Percentiles rank a stretch among this genome's conserved stretches.
phyloP scores from a whole-genome alignment of 768 basidiomycete genomes.

The Phallus indusiatus region DNA sequence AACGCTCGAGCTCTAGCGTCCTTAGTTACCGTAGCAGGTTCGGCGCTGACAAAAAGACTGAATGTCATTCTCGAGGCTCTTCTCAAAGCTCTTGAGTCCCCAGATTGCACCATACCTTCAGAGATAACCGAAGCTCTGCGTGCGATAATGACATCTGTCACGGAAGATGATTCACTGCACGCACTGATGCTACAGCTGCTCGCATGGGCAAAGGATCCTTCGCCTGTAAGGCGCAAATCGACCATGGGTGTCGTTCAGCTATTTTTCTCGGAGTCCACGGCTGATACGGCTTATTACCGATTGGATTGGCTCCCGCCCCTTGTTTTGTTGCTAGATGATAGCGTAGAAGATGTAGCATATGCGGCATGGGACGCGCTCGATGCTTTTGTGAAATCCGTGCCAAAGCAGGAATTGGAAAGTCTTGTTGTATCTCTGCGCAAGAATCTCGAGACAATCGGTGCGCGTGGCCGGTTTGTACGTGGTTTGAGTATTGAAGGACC shows the following conservation, averaged over 20 bases:
- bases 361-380: slow-evolving; percentile 81
- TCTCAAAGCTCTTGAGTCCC: slow-evolving; percentile 60
- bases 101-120: slow-evolving; percentile 55
- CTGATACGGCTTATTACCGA: slow-evolving; percentile 79
- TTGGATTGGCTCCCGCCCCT: slow-evolving; percentile 93
- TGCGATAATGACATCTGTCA: slow-evolving; percentile 69
- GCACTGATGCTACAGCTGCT: slow-evolving; percentile 82
- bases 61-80: slow-evolving; percentile 71
- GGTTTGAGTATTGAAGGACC: slow-evolving; percentile 62
- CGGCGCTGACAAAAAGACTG: slow-evolving; percentile 76
- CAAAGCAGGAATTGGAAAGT: slow-evolving; percentile 88
- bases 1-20: slow-evolving; percentile 87
- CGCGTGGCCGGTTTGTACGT: slow-evolving; percentile 66
- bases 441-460: slow-evolving; percentile 77
- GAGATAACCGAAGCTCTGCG: slow-evolving; percentile 71
- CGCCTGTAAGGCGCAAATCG: slow-evolving; percentile 61
- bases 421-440: slow-evolving; percentile 84
- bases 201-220: slow-evolving; percentile 79
- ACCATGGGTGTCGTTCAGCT: slow-evolving; percentile 68
- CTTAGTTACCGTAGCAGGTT: slow-evolving; percentile 88
- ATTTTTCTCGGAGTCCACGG: slow-evolving; percentile 76
- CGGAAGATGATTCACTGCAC: slow-evolving; percentile 82
- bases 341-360: slow-evolving; percentile 41
- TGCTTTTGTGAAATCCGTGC: slow-evolving; percentile 76
- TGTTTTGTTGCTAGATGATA: slow-evolving; percentile 74